These are phyloP conservation scores for Exserohilum rostratum DNA, from an alignment of 2,329 filamentous ascomycete genomes.

Conservation along the genomic window DNA sequence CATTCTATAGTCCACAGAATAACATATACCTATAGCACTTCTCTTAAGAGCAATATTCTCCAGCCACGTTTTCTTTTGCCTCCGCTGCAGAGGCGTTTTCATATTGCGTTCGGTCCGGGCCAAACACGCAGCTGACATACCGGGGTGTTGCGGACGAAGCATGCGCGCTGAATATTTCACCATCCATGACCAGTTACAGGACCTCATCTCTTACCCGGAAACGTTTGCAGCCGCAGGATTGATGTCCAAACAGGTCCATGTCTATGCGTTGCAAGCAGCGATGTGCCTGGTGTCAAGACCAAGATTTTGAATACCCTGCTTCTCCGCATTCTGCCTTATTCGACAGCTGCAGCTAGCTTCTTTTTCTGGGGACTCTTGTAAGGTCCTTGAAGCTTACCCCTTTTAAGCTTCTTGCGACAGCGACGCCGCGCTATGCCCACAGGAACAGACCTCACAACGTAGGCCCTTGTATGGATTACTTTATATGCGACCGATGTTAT, in stretches of 20 bases:
- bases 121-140: slow-evolving; percentile 24
- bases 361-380: slow-evolving; percentile 4
- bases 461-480: not conserved
- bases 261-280: slow-evolving; percentile 36
- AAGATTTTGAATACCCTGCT: slow-evolving; percentile 14
- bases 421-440: not conserved
- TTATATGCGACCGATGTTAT: not conserved
- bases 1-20: slow-evolving; percentile 24
- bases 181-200: slow-evolving; percentile 20
- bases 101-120: slow-evolving; percentile 17
- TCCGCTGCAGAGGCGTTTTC: slow-evolving; percentile 18
- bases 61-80: slow-evolving; percentile 5
- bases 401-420: slow-evolving; percentile 6
- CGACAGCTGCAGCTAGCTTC: slow-evolving; percentile 12
- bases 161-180: slow-evolving; percentile 9
- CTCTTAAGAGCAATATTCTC: slow-evolving; percentile 5
- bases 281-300: slow-evolving; percentile 11
- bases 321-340: slow-evolving; percentile 24
- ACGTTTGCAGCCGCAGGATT: slow-evolving; percentile 17
- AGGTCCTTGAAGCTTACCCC: slow-evolving; percentile 5
- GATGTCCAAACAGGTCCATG: slow-evolving; percentile 20
- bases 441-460: not conserved
- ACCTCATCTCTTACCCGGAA: slow-evolving; percentile 21
- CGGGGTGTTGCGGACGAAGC: slow-evolving; percentile 27
- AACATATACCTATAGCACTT: slow-evolving; percentile 27